These are phyloP conservation scores for Epichloe hybrida DNA, from an alignment of 2,329 filamentous ascomycete species.

Conservation along the genomic window DNA sequence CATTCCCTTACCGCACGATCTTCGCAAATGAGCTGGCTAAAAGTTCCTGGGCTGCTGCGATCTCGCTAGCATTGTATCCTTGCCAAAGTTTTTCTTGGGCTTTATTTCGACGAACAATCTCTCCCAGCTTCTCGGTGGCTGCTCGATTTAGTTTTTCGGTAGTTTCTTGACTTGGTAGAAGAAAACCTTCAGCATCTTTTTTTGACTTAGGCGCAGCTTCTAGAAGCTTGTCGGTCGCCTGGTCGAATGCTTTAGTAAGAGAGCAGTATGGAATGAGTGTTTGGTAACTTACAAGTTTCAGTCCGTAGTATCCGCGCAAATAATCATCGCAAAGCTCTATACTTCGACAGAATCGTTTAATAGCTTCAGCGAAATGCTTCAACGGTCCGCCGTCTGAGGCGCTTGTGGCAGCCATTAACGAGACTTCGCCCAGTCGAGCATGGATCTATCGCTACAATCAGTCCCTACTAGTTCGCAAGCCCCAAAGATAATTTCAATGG, in stretches of 20 bases:
- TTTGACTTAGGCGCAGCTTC: constrained; percentile 27
- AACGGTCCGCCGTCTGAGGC: constrained; percentile 26
- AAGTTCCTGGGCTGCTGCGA: constrained; percentile 57
- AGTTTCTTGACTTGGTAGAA: constrained; percentile 42
- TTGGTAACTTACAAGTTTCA: constrained; percentile 53
- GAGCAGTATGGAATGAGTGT: not conserved
- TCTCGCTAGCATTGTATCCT: constrained; percentile 58
- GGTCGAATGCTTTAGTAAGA: constrained; percentile 4
- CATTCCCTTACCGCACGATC: constrained; percentile 27
- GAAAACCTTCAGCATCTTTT: constrained; percentile 38
- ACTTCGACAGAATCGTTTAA: constrained; percentile 79
- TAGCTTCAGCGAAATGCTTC: constrained; percentile 52
- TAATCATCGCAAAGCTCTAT: constrained; percentile 92
- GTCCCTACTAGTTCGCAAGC: not conserved
- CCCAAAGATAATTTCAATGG: not conserved
- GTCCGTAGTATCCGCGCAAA: constrained; percentile 79
- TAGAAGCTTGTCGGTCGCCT: constrained; percentile 40
- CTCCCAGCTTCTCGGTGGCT: constrained; percentile 60
- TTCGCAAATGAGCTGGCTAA: constrained; percentile 38
- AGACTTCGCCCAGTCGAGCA: constrained; percentile 70
- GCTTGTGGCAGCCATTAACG: constrained; percentile 53
- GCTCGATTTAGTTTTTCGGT: constrained; percentile 56
- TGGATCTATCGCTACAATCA: constrained; percentile 50
- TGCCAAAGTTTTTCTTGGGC: constrained; percentile 52
- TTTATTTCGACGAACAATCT: constrained; percentile 55